phyloP scores from a whole-genome alignment of 805 yeast species.

The Torulaspora maleeae region DNA sequence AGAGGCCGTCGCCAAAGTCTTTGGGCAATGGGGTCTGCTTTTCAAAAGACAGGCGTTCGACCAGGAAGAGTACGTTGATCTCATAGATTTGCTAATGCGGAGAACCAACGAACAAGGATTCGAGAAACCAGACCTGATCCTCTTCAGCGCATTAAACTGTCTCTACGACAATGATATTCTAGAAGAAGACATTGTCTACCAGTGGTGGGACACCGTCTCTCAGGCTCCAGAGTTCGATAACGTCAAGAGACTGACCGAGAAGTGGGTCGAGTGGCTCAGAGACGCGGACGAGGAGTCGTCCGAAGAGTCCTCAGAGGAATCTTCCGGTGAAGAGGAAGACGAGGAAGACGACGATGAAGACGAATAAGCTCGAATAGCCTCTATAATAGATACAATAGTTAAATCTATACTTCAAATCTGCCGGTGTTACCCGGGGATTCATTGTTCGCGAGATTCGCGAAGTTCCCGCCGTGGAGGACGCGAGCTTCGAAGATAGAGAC shows the following conservation, averaged over 20 bases:
- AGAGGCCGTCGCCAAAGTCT: conserved; percentile 71
- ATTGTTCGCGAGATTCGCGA: conserved; percentile 1
- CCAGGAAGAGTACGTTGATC: conserved; percentile 68
- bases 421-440: conserved; percentile 1
- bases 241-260: conserved; percentile 54
- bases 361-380: neutral
- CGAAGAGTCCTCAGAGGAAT: conserved; percentile 43
- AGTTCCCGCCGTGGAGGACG: neutral
- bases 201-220: conserved; percentile 67
- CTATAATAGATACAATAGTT: neutral
- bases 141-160: conserved; percentile 44
- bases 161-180: conserved; percentile 78
- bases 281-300: conserved; percentile 65
- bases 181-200: conserved; percentile 71
- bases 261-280: conserved; percentile 83
- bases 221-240: conserved; percentile 42
- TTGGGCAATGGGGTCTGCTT: conserved; percentile 75
- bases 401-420: neutral
- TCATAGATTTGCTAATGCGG: conserved; percentile 46
- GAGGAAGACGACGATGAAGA: conserved; percentile 6
- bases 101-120: conserved; percentile 24
- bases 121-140: conserved; percentile 35
- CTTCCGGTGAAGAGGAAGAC: conserved; percentile 34
- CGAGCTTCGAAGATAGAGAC: neutral
- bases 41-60: conserved; percentile 84